A percentile compares a stretch with the other conserved stretches of the same genome.
phyloP scores from a whole-genome alignment of 208 protist genomes.

The Leptomonas seymouri region DNA sequence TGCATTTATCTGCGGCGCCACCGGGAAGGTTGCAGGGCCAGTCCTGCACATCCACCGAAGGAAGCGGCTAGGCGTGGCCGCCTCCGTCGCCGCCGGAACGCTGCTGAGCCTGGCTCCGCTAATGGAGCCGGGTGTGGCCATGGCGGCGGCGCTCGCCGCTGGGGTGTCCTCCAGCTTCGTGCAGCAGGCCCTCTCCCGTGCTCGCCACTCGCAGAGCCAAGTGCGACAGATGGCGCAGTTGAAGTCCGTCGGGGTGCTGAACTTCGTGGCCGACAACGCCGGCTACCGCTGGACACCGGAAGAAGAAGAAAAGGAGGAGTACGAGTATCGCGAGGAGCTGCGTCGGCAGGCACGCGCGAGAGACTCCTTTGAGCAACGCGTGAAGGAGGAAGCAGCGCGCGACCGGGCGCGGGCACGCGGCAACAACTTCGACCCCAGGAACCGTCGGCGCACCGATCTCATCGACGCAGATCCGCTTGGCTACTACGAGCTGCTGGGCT shows the following conservation, averaged over 20 bases:
- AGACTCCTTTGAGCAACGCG: slow-evolving; percentile 77
- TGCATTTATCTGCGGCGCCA: slow-evolving; percentile 87
- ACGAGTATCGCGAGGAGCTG: slow-evolving; percentile 91
- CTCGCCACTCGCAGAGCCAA: slow-evolving; percentile 54
- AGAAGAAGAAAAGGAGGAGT: slow-evolving; percentile 86
- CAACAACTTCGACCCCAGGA: slow-evolving; percentile 64
- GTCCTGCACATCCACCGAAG: slow-evolving; percentile 57
- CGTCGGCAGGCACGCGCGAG: slow-evolving; percentile 65
- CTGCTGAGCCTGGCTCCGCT: slow-evolving; percentile 57
- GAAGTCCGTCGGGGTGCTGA: slow-evolving; percentile 74
- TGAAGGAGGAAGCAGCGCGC: slow-evolving; percentile 83
- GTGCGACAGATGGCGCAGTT: slow-evolving; percentile 63
- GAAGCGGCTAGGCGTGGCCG: slow-evolving; percentile 29
- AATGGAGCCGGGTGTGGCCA: slow-evolving; percentile 67
- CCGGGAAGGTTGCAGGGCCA: slow-evolving; percentile 80
- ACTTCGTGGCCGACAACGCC: slow-evolving; percentile 75
- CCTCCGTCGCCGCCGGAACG: slow-evolving; percentile 34
- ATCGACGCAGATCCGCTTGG: slow-evolving; percentile 83
- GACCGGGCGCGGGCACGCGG: slow-evolving; percentile 57
- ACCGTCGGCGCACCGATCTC: slow-evolving; percentile 78
- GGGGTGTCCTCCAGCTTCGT: slow-evolving; percentile 42
- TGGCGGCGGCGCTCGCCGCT: slow-evolving; percentile 54
- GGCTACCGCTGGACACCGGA: slow-evolving; percentile 86
- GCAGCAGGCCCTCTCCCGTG: slow-evolving; percentile 31
- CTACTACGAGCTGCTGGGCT: slow-evolving; percentile 85